Base-by-base conservation (phyloP, 2,329 filamentous ascomycete genomes). In the Exserohilum rostratum region DNA sequence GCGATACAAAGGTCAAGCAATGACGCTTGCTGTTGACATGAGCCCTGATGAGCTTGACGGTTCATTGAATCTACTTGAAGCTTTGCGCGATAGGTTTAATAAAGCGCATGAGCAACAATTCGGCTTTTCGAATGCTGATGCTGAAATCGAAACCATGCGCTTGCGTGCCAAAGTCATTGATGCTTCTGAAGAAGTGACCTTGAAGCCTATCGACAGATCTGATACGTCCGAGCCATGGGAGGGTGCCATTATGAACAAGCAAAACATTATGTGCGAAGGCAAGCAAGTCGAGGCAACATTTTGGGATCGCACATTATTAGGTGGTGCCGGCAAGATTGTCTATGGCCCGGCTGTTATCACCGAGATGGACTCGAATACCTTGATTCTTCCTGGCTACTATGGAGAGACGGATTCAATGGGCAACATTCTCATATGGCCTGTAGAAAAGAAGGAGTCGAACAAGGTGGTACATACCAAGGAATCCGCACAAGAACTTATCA, bases 301-400 rank as follows among this genome's bases (percentile, higher is more conserved):
- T 40, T 82, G 79, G 77, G 75, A 81, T 52, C 76, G 80, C 4
- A 55, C 68, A 2, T 71, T 73, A 49, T 70, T 81, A 44, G 76
- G 66, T 12, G 73, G 75, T 39, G 67, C 78, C 33, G 76, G 79
- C 1, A 67, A 77, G 33, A 71, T 72, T 31, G 67, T 82, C 2
- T 46, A 64, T 1, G 80, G 80, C 0, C 80, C 80, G 5, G 79
- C 78, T 34, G 71, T 82, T n/a, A 64, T 82, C 33, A 77, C 77
- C 0, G 79, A 82, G 55, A 82, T 81, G 78, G 80, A 82, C 58
- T 80, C 79, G 17, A 82, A 82, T 58, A 82, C 80, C 0, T 69
- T 82, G 2, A 78, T 83, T 22, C 69, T 81, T 4, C 80, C 80
- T 0, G 80, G 79, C 0, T 78, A 75, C 52, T 72, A 72, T 39